Evolutionary conservation across 805 yeast genomes (phyloP).

Genomic region (Candida ulmi): DNA sequence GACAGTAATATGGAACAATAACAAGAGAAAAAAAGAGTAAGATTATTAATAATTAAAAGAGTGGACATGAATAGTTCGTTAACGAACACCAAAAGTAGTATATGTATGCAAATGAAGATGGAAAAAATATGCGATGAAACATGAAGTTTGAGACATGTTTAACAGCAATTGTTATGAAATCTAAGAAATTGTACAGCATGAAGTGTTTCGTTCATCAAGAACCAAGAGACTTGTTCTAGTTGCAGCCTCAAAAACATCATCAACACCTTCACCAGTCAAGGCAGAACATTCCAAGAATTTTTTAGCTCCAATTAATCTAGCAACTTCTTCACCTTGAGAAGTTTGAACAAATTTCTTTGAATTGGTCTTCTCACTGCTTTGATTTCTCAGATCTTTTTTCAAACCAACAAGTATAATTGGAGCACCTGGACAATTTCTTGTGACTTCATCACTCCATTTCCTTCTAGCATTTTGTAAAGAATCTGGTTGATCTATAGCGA

Average conservation of each 20-base stretch:
- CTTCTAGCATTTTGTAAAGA: constrained; percentile 75
- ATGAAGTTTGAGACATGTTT: not conserved
- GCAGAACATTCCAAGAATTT: constrained; percentile 85
- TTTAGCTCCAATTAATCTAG: constrained; percentile 76
- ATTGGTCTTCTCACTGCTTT: constrained; percentile 28
- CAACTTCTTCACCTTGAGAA: constrained; percentile 59
- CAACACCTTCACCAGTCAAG: constrained; percentile 90
- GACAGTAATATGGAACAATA: not conserved
- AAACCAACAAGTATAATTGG: constrained; percentile 79
- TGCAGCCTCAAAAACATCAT: constrained; percentile 88
- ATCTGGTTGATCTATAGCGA: constrained; percentile 80
- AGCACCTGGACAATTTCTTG: constrained; percentile 71
- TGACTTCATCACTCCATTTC: constrained; percentile 87
- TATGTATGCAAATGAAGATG: not conserved
- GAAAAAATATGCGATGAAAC: not conserved
- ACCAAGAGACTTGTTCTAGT: constrained; percentile 74
- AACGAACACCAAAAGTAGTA: not conserved
- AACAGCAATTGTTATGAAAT: not conserved
- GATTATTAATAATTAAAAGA: constrained; percentile 2
- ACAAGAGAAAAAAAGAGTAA: not conserved
- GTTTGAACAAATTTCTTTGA: constrained; percentile 44
- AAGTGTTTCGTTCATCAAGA: constrained; percentile 36
- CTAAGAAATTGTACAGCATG: constrained; percentile 34
- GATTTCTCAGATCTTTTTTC: constrained; percentile 70
- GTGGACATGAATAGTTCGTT: constrained; percentile 3